Evolutionary conservation across 257 asterid genomes (phyloP).

Genomic region (Solanum tacnaense): DNA sequence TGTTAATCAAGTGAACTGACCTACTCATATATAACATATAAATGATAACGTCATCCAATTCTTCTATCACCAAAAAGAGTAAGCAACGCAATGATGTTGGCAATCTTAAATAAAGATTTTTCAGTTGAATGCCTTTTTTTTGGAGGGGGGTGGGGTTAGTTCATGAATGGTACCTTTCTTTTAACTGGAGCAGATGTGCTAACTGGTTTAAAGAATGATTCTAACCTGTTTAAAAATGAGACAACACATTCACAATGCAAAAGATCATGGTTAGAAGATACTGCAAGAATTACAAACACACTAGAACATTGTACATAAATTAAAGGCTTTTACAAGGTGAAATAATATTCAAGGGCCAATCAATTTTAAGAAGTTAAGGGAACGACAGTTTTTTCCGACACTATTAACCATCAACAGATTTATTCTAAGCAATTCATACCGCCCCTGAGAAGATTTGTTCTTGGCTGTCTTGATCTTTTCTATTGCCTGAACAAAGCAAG

Average conservation of each 20-base stretch:
- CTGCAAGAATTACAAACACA: neutral
- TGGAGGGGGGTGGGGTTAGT: neutral
- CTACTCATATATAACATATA: neutral
- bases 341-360: neutral
- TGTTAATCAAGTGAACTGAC: neutral
- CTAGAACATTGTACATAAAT: neutral
- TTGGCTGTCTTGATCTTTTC: constrained; percentile 95
- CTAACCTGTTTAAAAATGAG: constrained; percentile 50
- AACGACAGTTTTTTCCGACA: neutral
- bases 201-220: constrained; percentile 88
- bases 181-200: constrained; percentile 59
- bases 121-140: neutral
- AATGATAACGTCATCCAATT: neutral
- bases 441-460: constrained; percentile 87
- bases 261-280: neutral
- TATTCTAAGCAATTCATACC: constrained; percentile 38
- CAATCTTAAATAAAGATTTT: neutral
- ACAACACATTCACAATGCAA: neutral
- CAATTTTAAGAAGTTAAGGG: neutral
- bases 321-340: neutral
- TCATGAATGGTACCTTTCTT: constrained; percentile 51
- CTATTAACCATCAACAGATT: neutral
- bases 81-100: neutral
- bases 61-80: neutral
- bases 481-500: constrained; percentile 50